phyloP scores from a whole-genome alignment of 139 green algal species.

The Volvox africanus region DNA sequence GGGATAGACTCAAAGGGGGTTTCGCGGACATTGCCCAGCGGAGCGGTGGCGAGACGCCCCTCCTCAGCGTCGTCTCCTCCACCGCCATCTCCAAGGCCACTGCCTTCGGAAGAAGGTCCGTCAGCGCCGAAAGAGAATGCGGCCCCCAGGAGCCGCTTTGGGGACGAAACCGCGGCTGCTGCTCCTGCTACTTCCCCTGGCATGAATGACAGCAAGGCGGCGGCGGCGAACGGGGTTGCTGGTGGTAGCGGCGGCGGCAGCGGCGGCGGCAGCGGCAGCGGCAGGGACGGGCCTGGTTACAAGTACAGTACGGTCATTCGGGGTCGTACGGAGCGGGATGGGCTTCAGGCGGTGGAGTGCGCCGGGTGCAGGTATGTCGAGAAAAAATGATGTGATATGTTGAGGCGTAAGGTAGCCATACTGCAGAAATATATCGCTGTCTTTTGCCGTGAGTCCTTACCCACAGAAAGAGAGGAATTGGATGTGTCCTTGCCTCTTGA shows the following conservation, averaged over 20 bases:
- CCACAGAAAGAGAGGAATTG: too few species aligned
- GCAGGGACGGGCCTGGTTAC: slow-evolving; percentile 16
- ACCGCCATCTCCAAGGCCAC: too few species aligned
- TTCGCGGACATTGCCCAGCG: neutral
- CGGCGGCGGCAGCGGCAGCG: neutral
- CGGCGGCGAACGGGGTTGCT: neutral
- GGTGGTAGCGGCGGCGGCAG: neutral
- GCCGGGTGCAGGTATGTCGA: slow-evolving; percentile 24
- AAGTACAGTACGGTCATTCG: slow-evolving; percentile 50
- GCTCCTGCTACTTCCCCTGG: neutral
- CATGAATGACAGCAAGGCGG: neutral
- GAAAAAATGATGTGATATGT: too few species aligned
- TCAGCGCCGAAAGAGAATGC: too few species aligned
- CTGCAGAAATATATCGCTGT: too few species aligned
- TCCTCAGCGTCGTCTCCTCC: neutral
- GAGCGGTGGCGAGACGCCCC: neutral
- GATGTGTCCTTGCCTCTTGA: too few species aligned
- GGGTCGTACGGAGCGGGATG: slow-evolving; percentile 32
- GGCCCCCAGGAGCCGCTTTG: too few species aligned
- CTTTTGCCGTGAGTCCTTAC: too few species aligned
- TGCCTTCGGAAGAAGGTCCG: too few species aligned
- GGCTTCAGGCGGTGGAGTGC: slow-evolving; percentile 48
- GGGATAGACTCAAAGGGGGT: too few species aligned
- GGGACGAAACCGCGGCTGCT: neutral
- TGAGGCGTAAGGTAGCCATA: too few species aligned